Evolutionary conservation across 805 yeast species (phyloP), one percentile per base, ranked within the genome.

Genomic region (Lipomyces oligophaga): DNA sequence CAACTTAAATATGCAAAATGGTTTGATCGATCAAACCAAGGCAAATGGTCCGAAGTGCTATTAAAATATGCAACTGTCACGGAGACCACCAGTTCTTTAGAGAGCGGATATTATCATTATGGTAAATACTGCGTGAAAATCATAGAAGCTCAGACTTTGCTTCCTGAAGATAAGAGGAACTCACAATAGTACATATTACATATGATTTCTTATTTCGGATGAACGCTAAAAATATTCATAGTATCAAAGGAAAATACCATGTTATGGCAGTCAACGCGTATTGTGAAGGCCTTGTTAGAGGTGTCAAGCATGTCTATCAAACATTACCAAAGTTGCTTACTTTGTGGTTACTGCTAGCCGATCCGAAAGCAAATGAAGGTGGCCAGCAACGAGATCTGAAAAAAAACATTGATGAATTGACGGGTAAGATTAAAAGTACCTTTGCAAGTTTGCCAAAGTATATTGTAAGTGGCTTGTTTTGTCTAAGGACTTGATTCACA

Each of bases 21-120:
- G 97, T 69, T 88, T 15, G 96, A 88, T 60, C 71, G 72, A 28
- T 85, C 96, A 0, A 89, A 87, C 41, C 89, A 85, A 60, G 82
- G 88, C 26, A 80, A 87, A 6, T 80, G 94, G 6, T 76, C 74
- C 13, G 80, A 80, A 28, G 83, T 93, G 31, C 75, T 83, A 18
- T 74, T 74, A 24, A 85, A 85, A 53, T 93, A 87, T 57, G 68
- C 67, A 22, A 69, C 75, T 3, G 81, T 90, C 0, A 73, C 77
- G 15, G 67, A 69, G 28, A 60, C 79, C 16, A 80, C 80, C 49
- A 68, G 69, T 1, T 63, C 71, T 0, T 83, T 87, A 82, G 94
- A 85, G 37, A 81, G 82, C 55, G 87, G 95, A 0, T 82, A 81
- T 60, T 89, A 85, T 60, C 79, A 80, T 18, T 67, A 87, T 35